A percentile compares a stretch with the other conserved stretches of the same genome.
Evolutionary conservation across 768 basidiomycete species (phyloP).

Genomic region (Leccinum olivaceopallidum): DNA sequence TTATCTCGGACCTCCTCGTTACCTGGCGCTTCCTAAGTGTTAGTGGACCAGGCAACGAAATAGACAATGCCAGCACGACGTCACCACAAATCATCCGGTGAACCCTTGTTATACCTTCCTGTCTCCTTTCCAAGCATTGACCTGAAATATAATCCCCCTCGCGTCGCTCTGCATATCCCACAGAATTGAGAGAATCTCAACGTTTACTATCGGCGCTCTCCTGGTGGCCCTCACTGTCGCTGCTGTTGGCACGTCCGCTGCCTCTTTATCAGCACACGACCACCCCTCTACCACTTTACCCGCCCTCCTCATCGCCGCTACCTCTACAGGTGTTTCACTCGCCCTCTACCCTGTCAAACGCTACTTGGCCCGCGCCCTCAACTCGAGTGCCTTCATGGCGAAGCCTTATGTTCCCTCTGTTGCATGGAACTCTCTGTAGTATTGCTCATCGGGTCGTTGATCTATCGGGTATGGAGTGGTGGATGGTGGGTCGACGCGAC

Average conservation of each 20-base stretch:
- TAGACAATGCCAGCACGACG: neutral
- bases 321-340: conserved; percentile 40
- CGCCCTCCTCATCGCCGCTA: conserved; percentile 44
- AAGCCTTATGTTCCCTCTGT: conserved; percentile 44
- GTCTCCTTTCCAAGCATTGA: neutral
- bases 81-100: conserved; percentile 18
- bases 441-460: conserved; percentile 41
- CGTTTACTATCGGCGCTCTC: conserved; percentile 37
- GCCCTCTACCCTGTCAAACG: conserved; percentile 47
- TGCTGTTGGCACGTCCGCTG: conserved; percentile 38
- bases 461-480: conserved; percentile 42
- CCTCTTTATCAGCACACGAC: conserved; percentile 36
- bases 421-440: conserved; percentile 46
- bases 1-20: conserved; percentile 44
- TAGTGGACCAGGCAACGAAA: conserved; percentile 36
- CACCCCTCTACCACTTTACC: conserved; percentile 40
- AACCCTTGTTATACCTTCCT: neutral
- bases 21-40: conserved; percentile 44
- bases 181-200: conserved; percentile 41
- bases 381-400: conserved; percentile 47
- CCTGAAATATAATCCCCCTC: neutral
- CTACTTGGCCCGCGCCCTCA: conserved; percentile 43
- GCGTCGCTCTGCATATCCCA: neutral
- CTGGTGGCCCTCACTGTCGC: conserved; percentile 39
- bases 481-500: conserved; percentile 51